Base-by-base conservation (phyloP, 306 rosid genomes). In the Dryas alaskensis region DNA sequence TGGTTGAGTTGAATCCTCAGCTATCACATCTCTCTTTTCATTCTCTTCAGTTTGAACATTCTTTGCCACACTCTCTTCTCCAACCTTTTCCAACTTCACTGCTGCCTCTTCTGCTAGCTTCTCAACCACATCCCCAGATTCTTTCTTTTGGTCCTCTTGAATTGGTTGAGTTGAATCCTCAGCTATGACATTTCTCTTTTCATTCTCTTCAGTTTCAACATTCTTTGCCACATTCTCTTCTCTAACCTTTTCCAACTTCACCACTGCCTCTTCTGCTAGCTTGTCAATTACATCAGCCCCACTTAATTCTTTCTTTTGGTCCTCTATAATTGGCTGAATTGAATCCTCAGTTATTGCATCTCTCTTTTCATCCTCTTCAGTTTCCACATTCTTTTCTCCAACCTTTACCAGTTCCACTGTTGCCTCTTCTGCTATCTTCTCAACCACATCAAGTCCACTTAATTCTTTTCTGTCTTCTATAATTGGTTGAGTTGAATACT, bases 221-320 rank as follows among this genome's bases (percentile, higher is more conserved):
- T 65, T 57, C 54, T 84, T 83, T 52, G 69, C 82, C 66, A 72
- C 80, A 39, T 73, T 69, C 62, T 72, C 81, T 79, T 79, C 83
- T 47, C 69, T 87, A 69, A 48, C 74, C 70, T 74, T 84, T 70
- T 68, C 72, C 31, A 57, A 53, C 58, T 87, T 82, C 60, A 85
- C 72, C 74, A 16, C 82, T 44, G 45, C 74, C 54, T 87, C 80
- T 76, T 80, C 81, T 57, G 81, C 50, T 51, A 53, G 61, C 72
- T 52, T 84, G 67, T 72, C 79, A 58, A 17, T 79, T 12, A 42
- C 57, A 46, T 71, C 73, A 31, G 75, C 62, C 74, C 65, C 73
- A 50, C 68, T 80, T 22, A 71, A 8, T 68, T 67, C 84, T 51
- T 83, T 81, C 81, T 80, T 84, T 75, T 76, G 31, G n/a, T 54